Percentiles rank a stretch among this genome's conserved stretches.
Conservation (phyloP, 2,329 filamentous ascomycete species). For the Pyrenophora seminiperda region DNA sequence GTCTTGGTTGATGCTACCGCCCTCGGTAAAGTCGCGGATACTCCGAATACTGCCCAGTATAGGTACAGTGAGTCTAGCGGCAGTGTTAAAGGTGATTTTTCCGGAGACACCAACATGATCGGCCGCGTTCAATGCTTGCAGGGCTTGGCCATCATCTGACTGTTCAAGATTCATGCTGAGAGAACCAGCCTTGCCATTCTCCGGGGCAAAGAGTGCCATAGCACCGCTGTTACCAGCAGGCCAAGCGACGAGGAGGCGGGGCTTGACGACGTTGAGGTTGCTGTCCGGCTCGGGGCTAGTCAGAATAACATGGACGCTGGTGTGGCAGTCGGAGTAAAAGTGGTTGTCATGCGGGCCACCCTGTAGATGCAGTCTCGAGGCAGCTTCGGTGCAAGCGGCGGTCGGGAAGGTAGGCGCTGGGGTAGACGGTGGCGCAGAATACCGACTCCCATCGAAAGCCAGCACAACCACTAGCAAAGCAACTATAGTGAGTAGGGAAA, state of each 20-base stretch:
- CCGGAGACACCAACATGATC: conserved; percentile 59
- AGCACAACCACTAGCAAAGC: neutral
- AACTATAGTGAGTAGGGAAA: neutral
- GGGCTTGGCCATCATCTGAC: conserved; percentile 49
- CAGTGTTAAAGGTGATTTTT: conserved; percentile 61
- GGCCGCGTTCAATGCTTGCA: conserved; percentile 54
- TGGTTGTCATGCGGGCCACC: conserved; percentile 68
- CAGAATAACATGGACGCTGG: conserved; percentile 64
- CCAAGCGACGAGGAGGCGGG: conserved; percentile 66
- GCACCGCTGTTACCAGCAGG: conserved; percentile 68
- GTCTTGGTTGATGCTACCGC: conserved; percentile 56
- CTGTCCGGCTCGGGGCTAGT: conserved; percentile 62
- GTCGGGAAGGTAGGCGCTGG: neutral
- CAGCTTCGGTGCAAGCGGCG: conserved; percentile 15
- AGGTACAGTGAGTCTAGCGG: conserved; percentile 60
- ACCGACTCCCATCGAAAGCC: neutral
- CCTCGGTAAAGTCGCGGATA: conserved; percentile 67
- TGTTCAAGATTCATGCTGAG: conserved; percentile 61
- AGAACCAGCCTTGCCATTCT: conserved; percentile 59
- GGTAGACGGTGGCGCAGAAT: neutral
- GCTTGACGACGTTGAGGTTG: conserved; percentile 61
- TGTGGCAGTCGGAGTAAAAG: conserved; percentile 68
- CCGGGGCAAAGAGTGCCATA: conserved; percentile 61
- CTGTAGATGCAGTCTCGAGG: conserved; percentile 52
- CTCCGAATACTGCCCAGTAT: conserved; percentile 67